Evolutionary conservation across 2,329 filamentous ascomycete genomes (phyloP).

Genomic region (Exutisphaerella laricina): DNA sequence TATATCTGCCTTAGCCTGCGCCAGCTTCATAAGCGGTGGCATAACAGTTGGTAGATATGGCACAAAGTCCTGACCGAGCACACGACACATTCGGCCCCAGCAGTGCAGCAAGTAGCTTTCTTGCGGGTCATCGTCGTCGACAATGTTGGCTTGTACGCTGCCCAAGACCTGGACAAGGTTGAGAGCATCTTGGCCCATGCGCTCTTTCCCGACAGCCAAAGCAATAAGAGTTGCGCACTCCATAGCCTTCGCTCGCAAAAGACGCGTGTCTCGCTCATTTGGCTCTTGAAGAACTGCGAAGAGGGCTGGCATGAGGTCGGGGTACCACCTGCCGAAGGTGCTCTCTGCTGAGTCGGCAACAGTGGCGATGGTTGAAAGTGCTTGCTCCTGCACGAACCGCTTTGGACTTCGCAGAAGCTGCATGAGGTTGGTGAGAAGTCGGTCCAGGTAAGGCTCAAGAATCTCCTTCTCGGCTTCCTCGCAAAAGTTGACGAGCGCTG

Average conservation of each 20-base stretch:
- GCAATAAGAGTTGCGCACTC: slow-evolving; percentile 96
- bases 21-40: slow-evolving; percentile 84
- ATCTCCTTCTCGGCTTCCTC: slow-evolving; percentile 93
- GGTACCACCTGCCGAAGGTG: slow-evolving; percentile 92
- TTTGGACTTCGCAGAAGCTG: slow-evolving; percentile 85
- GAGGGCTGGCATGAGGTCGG: slow-evolving; percentile 88
- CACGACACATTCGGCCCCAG: slow-evolving; percentile 98
- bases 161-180: slow-evolving; percentile 82
- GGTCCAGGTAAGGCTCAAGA: slow-evolving; percentile 87
- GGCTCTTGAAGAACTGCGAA: slow-evolving; percentile 85
- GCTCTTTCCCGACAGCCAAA: slow-evolving; percentile 87
- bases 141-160: slow-evolving; percentile 78
- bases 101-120: slow-evolving; percentile 97
- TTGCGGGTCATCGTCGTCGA: slow-evolving; percentile 89
- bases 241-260: slow-evolving; percentile 96
- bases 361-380: slow-evolving; percentile 93
- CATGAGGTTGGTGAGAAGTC: slow-evolving; percentile 78
- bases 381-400: slow-evolving; percentile 96
- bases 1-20: slow-evolving; percentile 93
- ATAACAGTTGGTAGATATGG: slow-evolving; percentile 91
- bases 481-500: slow-evolving; percentile 98
- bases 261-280: slow-evolving; percentile 85
- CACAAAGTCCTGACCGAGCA: slow-evolving; percentile 83
- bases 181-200: slow-evolving; percentile 81
- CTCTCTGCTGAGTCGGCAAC: slow-evolving; percentile 98